phyloP scores from a whole-genome alignment of 2,329 filamentous ascomycete genomes.

The Colletotrichum magnum region DNA sequence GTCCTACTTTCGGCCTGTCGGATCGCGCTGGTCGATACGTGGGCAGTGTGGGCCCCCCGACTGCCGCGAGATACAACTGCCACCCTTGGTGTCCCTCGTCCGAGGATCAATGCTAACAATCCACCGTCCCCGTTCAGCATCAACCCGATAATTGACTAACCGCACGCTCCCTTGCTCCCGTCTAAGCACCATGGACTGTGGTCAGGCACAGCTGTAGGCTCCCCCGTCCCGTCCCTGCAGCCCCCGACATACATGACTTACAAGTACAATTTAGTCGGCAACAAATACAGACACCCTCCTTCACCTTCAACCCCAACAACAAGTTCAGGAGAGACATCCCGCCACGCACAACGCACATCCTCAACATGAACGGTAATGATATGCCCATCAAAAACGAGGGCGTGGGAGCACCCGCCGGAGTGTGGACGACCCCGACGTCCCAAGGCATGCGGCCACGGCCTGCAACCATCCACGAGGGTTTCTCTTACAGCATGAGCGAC shows the following conservation, averaged over 20 bases:
- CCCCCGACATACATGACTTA: conserved; percentile 45
- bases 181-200: conserved; percentile 64
- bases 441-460: conserved; percentile 67
- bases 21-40: conserved; percentile 54
- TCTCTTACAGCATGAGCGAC: conserved; percentile 71
- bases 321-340: conserved; percentile 62
- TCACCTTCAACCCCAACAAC: conserved; percentile 63
- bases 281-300: conserved; percentile 64
- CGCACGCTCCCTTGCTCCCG: conserved; percentile 51
- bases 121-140: conserved; percentile 50
- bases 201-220: conserved; percentile 67
- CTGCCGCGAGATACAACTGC: conserved; percentile 45
- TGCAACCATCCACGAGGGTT: conserved; percentile 73
- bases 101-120: conserved; percentile 56
- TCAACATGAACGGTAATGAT: conserved; percentile 67
- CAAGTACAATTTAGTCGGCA: conserved; percentile 62
- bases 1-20: conserved; percentile 48
- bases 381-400: conserved; percentile 63
- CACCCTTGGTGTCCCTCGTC: conserved; percentile 47
- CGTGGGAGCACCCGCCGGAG: conserved; percentile 59
- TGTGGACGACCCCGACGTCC: conserved; percentile 70
- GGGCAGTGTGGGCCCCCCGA: conserved; percentile 48
- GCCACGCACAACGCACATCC: conserved; percentile 58
- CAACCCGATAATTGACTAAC: conserved; percentile 54
- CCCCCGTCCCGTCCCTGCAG: conserved; percentile 44